phyloP scores from a whole-genome alignment of 2,329 filamentous ascomycete genomes.

The Aspergillus sp. region DNA sequence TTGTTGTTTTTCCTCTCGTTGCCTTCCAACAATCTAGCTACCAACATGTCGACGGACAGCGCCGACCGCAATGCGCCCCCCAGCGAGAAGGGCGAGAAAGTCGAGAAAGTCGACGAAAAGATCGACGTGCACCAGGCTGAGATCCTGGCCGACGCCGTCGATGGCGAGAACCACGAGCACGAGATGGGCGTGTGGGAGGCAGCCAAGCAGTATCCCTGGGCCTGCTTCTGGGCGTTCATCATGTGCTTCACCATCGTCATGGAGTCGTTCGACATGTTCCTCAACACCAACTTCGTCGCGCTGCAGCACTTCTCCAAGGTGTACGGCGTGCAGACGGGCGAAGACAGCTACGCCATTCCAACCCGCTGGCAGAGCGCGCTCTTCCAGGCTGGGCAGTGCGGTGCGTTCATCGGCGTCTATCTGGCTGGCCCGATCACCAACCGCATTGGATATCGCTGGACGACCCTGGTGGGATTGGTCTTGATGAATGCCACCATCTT shows the following conservation, averaged over 20 bases:
- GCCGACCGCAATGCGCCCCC: not conserved
- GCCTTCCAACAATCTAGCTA: no score
- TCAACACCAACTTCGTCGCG: slow-evolving; percentile 50
- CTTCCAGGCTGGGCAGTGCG: slow-evolving; percentile 55
- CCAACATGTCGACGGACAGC: slow-evolving; percentile 2
- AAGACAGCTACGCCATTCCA: slow-evolving; percentile 30
- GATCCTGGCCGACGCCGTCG: slow-evolving; percentile 39
- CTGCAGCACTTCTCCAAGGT: slow-evolving; percentile 37
- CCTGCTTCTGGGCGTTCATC: slow-evolving; percentile 49
- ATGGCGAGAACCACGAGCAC: slow-evolving; percentile 47
- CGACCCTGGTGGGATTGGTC: slow-evolving; percentile 57
- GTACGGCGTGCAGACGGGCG: slow-evolving; percentile 36
- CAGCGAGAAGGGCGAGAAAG: slow-evolving; percentile 17
- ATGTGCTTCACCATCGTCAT: slow-evolving; percentile 56
- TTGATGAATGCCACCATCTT: slow-evolving; percentile 61
- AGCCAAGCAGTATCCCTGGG: slow-evolving; percentile 44
- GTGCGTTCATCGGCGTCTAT: slow-evolving; percentile 61
- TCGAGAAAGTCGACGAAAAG: not conserved
- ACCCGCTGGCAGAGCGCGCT: slow-evolving; percentile 57
- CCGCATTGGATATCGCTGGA: slow-evolving; percentile 59
- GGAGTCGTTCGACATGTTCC: slow-evolving; percentile 53
- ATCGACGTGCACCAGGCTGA: slow-evolving; percentile 35
- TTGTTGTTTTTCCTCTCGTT: not conserved
- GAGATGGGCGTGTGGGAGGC: slow-evolving; percentile 42
- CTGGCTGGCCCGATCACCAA: slow-evolving; percentile 62